Evolutionary conservation across 2,329 filamentous ascomycete genomes (phyloP).

Genomic region (Didymella pomorum): DNA sequence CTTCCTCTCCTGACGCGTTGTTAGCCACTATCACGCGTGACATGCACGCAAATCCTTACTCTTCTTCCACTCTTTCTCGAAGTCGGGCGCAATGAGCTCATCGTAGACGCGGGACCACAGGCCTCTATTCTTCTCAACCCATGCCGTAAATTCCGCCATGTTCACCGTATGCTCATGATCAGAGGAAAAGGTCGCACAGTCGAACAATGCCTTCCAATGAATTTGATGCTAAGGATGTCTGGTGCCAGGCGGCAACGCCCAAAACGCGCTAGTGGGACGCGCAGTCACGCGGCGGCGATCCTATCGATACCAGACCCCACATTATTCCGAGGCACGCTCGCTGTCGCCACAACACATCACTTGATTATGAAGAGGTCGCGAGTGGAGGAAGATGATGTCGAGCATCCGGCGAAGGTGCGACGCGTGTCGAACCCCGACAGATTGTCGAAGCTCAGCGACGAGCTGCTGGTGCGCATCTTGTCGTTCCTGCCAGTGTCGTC

Average conservation of each 20-base stretch:
- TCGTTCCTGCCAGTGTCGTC: slow-evolving; percentile 75
- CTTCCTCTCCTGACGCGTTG: slow-evolving; percentile 34
- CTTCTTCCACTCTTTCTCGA: slow-evolving; percentile 46
- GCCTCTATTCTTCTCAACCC: slow-evolving; percentile 41
- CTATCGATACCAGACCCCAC: slow-evolving; percentile 30
- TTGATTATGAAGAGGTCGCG: slow-evolving; percentile 49
- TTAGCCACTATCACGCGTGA: not conserved
- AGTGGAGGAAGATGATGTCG: slow-evolving; percentile 39
- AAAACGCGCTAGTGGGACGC: slow-evolving; percentile 31
- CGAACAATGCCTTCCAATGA: not conserved
- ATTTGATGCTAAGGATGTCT: slow-evolving; percentile 17
- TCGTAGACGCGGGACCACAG: slow-evolving; percentile 44
- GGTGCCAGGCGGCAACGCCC: slow-evolving; percentile 20
- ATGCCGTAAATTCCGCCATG: slow-evolving; percentile 41
- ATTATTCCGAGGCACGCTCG: slow-evolving; percentile 13
- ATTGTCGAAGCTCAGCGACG: slow-evolving; percentile 80
- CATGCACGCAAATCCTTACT: slow-evolving; percentile 27
- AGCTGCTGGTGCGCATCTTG: slow-evolving; percentile 84
- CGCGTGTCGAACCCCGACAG: slow-evolving; percentile 61
- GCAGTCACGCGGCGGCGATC: slow-evolving; percentile 31
- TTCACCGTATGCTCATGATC: slow-evolving; percentile 12
- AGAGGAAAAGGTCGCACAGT: not conserved
- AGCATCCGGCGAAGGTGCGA: slow-evolving; percentile 56
- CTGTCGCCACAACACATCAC: slow-evolving; percentile 20
- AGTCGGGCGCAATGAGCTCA: slow-evolving; percentile 45